Evolutionary conservation across 768 basidiomycete species (phyloP).

Genomic region (Boletus rufocinnamomeus): DNA sequence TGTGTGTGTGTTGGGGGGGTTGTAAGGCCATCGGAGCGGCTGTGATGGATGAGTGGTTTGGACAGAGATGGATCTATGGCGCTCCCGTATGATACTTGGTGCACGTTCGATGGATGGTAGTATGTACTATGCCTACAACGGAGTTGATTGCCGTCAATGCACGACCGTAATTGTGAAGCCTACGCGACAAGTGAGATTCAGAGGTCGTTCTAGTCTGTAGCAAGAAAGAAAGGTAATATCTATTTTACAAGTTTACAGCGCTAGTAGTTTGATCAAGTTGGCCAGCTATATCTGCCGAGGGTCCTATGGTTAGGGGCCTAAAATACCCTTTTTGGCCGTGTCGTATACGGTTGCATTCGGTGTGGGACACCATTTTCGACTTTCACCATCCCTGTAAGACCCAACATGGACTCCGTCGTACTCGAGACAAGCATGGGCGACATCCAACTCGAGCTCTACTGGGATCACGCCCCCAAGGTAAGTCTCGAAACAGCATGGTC

Average conservation of each 20-base stretch:
- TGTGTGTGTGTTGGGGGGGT: background rate
- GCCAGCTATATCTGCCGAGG: too few relatives aligned
- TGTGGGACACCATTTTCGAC: background rate
- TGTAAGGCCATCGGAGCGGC: too few relatives aligned
- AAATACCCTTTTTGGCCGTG: background rate
- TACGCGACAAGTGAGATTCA: background rate
- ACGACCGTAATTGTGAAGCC: background rate
- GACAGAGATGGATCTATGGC: background rate
- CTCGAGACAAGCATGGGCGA: constrained; percentile 86
- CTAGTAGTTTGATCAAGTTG: too few relatives aligned
- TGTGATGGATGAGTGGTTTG: background rate
- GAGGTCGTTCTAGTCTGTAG: background rate
- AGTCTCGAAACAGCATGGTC: constrained; percentile 8
- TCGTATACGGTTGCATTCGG: background rate
- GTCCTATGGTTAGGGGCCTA: background rate
- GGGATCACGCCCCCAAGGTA: constrained; percentile 83
- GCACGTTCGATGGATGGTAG: background rate
- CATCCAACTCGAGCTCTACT: constrained; percentile 88
- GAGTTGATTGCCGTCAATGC: background rate
- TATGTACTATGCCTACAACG: background rate
- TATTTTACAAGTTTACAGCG: too few relatives aligned
- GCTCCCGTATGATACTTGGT: background rate
- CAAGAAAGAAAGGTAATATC: background rate
- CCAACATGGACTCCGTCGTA: constrained; percentile 53
- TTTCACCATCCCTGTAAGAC: background rate